Evolutionary conservation across 73 alveolate genomes (phyloP).

Genomic region (Paramecium octaurelia): DNA sequence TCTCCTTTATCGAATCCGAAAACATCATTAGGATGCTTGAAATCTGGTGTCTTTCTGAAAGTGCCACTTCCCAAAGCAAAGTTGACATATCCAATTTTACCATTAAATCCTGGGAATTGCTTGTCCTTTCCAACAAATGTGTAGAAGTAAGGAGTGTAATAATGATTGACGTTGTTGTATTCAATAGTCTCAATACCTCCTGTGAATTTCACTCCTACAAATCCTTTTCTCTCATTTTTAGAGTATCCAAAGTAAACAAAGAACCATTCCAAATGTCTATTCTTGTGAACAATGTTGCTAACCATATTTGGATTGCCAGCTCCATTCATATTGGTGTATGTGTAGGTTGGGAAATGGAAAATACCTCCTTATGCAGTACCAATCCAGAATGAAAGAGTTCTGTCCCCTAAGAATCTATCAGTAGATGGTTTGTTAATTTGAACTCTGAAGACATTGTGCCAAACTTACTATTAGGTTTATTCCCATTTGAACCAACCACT

Average conservation of each 20-base stretch:
- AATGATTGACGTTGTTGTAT: constrained; percentile 20
- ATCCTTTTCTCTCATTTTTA: constrained; percentile 23
- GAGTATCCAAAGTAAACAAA: constrained; percentile 45
- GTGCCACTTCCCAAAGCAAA: constrained; percentile 26
- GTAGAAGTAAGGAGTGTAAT: constrained; percentile 22
- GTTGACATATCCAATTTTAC: constrained; percentile 30
- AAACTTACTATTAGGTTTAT: neutral
- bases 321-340: constrained; percentile 52
- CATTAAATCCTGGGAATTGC: constrained; percentile 51
- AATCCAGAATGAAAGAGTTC: constrained; percentile 38
- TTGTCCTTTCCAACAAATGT: constrained; percentile 6
- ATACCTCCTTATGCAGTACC: constrained; percentile 42
- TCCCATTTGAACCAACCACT: constrained; percentile 63
- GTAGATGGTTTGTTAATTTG: constrained; percentile 26
- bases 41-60: neutral
- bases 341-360: constrained; percentile 53
- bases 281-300: constrained; percentile 25
- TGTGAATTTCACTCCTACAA: neutral
- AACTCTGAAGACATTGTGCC: constrained; percentile 57
- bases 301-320: constrained; percentile 48
- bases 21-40: constrained; percentile 2
- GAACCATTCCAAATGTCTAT: constrained; percentile 48
- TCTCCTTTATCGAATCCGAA: constrained; percentile 29
- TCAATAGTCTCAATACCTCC: neutral
- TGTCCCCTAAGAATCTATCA: constrained; percentile 6